Conservation (phyloP, 441 rosid species). For the Hura crepitans region DNA sequence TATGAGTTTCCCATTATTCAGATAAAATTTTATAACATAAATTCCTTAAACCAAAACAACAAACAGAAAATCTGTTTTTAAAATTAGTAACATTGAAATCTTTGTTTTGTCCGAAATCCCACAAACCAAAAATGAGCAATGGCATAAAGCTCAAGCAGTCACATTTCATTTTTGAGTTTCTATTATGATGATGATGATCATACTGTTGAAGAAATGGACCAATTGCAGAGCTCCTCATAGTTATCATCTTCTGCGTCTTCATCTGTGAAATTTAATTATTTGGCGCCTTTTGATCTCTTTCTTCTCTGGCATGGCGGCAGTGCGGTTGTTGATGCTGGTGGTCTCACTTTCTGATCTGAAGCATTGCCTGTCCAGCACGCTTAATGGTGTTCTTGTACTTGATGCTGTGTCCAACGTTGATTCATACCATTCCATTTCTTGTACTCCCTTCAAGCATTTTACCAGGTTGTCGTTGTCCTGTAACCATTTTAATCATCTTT, state of each 20-base stretch:
- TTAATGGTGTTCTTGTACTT: slow-evolving; percentile 42
- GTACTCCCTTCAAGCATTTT: slow-evolving; percentile 33
- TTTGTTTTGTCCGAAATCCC: no score
- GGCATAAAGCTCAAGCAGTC: no score
- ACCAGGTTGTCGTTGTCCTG: slow-evolving; percentile 44
- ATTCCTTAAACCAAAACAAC: no score
- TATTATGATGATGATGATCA: background rate
- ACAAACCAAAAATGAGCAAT: no score
- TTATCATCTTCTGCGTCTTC: background rate
- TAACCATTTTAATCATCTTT: background rate
- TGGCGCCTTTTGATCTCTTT: slow-evolving; percentile 12
- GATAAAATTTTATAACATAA: no score
- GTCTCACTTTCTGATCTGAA: slow-evolving; percentile 33
- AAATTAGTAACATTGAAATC: no score
- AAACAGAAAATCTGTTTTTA: no score
- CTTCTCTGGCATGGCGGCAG: slow-evolving; percentile 5
- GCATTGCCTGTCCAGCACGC: slow-evolving; percentile 39
- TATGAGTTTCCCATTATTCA: no score
- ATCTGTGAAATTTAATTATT: background rate
- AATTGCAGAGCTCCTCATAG: background rate
- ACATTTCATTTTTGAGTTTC: no score
- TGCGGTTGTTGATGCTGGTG: slow-evolving; percentile 6
- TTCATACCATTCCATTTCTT: slow-evolving; percentile 37
- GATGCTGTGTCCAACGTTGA: slow-evolving; percentile 31
- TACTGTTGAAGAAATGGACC: slow-evolving; percentile 6